Evolutionary conservation across 495 filamentous ascomycete genomes (phyloP), one percentile per base, ranked within the genome.

Genomic region (Darksidea phi): DNA sequence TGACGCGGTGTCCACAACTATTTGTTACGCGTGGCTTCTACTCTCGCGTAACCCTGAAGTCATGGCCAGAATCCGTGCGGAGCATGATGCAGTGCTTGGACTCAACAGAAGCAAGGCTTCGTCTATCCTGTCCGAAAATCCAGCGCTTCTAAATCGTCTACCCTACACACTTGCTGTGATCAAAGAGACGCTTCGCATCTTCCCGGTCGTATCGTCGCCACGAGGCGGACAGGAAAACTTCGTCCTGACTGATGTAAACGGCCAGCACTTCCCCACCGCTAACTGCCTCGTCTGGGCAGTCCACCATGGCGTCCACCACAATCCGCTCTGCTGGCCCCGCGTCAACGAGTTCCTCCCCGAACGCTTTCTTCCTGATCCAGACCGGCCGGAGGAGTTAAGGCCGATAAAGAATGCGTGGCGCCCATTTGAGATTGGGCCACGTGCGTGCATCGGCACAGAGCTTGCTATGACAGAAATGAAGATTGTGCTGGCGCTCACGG

Each of bases 361-460:
- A 17, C n/a, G 45, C n/a, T 48, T 48, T 24, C 21, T 48, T 7
- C 8, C 7, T 18, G 45, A 24, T 17, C 8, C 7, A 11, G 36
- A 38, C 7, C 36, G 36, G 8, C 67, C 74, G 12, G 60, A 77
- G 47, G 71, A 71, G 55, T 59, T 76, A 25, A 61, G 73, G 38
- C 57, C 69, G 28, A 38, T 67, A 6, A 79, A 79, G 21, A 24
- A 24, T 17, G 45, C 45, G 8, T 48, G 45, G 45, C n/a, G 45
- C n/a, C 45, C 45, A 17, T 48, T 48, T 48, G 45, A 48, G 21
- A 8, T 72, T 12, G 80, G 80, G 2, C 76, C 80, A 10, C 62
- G 81, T 8, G 73, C 72, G 18, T 84, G 82, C 63, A 78, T 84
- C 20, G 81, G 82, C 0, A 76, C 81, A 66, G 83, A 66, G 68